These are phyloP conservation scores for Dipteronia sinensis DNA, from an alignment of 345 rosid genomes.

Conservation along the genomic window DNA sequence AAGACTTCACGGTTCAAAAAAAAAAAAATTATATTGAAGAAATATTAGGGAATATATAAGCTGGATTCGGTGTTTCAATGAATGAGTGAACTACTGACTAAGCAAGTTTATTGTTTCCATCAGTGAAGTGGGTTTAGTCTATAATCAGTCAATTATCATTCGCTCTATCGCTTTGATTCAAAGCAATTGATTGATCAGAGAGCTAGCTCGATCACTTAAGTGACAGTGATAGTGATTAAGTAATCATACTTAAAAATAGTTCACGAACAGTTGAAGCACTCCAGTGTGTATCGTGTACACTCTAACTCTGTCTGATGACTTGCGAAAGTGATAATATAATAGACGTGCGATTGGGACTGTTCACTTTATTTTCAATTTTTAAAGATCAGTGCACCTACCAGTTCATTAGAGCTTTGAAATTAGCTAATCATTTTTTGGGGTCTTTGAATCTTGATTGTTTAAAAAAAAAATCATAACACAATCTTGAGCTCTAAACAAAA, in stretches of 20 bases:
- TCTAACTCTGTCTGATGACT: conserved; percentile 4
- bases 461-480: not conserved
- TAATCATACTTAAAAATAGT: not conserved
- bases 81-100: conserved; percentile 23
- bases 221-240: conserved; percentile 25
- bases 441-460: not conserved
- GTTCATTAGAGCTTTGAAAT: not conserved
- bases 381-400: conserved; percentile 14
- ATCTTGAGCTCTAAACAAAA: not conserved
- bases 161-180: conserved; percentile 23
- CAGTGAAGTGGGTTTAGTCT: conserved; percentile 28
- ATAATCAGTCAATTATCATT: conserved; percentile 28
- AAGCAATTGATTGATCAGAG: conserved; percentile 25
- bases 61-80: not conserved
- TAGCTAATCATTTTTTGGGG: not conserved
- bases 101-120: conserved; percentile 23
- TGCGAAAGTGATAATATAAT: not conserved
- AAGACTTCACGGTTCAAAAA: no score
- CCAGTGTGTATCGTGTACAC: not conserved
- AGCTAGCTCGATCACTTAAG: conserved; percentile 18
- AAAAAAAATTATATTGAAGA: no score
- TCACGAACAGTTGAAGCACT: conserved; percentile 13
- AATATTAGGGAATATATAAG: not conserved
- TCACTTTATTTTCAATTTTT: not conserved
- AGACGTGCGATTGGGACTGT: conserved; percentile 8